Evolutionary conservation across 148 eudicot species (phyloP), one percentile per base, ranked within the genome.

Genomic region (Dysphania ambrosioides): DNA sequence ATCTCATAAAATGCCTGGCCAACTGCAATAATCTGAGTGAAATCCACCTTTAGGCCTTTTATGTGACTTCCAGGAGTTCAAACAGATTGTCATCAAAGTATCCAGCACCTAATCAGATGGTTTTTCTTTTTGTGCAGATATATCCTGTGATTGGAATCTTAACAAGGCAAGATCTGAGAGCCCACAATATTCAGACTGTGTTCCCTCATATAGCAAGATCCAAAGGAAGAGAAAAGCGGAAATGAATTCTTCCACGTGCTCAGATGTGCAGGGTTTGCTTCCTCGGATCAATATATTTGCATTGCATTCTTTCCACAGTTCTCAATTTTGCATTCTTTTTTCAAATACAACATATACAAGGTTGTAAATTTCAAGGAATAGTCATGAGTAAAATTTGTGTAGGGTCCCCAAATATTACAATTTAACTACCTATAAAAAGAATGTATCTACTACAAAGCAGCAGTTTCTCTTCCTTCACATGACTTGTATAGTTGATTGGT

Each of bases 91-190:
- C 21, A 47, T 6, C 18, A 16, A 60, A 8, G 13, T 16, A 26
- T 40, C 24, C 18, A 36, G 38, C 58, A 16, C 69, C 82, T 79
- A 68, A 86, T 80, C 82, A 79, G 78, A 74, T 59, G 34, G 8
- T n/a, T 15, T 38, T 57, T 31, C 77, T 42, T 56, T 29, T 74
- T 81, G 62, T 77, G 78, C 80, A 90, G 93, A 88, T 79, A 70
- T 80, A 83, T 72, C 98, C 98, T 3, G 85, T 93, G 59, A 82
- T 88, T 44, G 98, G 98, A 83, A 89, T 93, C 57, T 86, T 93
- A 83, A 93, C 98, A 74, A 88, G 98, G 84, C 97, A 93, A 79
- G 98, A 93, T 77, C 78, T 93, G 81, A 89, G 91, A 80, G 88
- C 97, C 69, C 92, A 88, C 78, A 90, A 91, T 72, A 87, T 93